These are phyloP conservation scores for Talaromyces sp. DNA, from an alignment of 2,329 filamentous ascomycete genomes.

Conservation along the genomic window DNA sequence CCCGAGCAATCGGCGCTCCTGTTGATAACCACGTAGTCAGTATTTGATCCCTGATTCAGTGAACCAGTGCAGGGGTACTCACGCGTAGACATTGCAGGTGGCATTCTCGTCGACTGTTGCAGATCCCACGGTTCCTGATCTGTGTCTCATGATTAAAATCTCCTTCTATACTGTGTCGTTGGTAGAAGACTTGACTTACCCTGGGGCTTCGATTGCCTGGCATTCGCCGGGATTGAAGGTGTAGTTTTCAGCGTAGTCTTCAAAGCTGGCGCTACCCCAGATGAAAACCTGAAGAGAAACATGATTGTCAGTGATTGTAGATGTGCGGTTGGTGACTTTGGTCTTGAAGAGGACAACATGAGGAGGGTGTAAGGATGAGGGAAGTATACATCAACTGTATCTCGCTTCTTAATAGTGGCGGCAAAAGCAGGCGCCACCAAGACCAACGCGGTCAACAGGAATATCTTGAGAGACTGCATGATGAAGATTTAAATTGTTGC, in stretches of 20 bases:
- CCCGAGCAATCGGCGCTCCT: slow-evolving; percentile 13
- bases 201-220: slow-evolving; percentile 11
- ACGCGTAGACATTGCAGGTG: slow-evolving; percentile 16
- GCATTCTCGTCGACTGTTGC: slow-evolving; percentile 18
- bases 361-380: too few species aligned
- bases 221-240: slow-evolving; percentile 13
- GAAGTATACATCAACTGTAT: slow-evolving; percentile 7
- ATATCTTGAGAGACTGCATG: slow-evolving; percentile 2
- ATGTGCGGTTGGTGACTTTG: background rate
- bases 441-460: background rate
- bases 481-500: background rate
- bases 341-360: too few species aligned
- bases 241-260: slow-evolving; percentile 9
- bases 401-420: slow-evolving; percentile 5
- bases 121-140: slow-evolving; percentile 11
- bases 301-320: background rate
- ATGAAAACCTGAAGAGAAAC: slow-evolving; percentile 10
- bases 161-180: background rate
- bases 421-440: slow-evolving; percentile 1
- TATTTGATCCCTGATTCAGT: background rate
- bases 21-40: background rate
- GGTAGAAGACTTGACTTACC: background rate
- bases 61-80: background rate
- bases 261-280: slow-evolving; percentile 8
- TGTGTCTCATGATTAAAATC: background rate